A percentile compares a stretch with the other conserved stretches of the same genome.
phyloP scores from a whole-genome alignment of 2,329 filamentous ascomycete species.

The Ophiostoma quercus region DNA sequence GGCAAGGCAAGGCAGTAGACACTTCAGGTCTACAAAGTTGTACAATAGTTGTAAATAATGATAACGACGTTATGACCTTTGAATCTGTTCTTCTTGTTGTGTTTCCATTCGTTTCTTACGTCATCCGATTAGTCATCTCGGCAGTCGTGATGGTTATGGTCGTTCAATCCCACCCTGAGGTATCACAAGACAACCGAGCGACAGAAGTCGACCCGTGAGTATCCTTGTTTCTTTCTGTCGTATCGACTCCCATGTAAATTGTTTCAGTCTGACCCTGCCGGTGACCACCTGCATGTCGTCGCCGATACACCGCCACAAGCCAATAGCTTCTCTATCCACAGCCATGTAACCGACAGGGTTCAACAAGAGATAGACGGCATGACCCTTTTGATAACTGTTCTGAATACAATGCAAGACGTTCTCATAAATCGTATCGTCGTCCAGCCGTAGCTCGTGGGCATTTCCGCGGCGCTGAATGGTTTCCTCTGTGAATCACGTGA shows the following conservation, averaged over 20 bases:
- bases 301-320: conserved; percentile 11
- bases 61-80: background rate
- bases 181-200: background rate
- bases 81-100: background rate
- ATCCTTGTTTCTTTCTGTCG: background rate
- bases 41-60: background rate
- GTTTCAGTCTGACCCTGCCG: background rate
- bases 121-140: background rate
- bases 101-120: background rate
- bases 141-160: background rate
- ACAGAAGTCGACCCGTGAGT: background rate
- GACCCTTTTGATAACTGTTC: background rate
- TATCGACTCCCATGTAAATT: background rate
- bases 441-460: conserved; percentile 10
- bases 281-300: conserved; percentile 3
- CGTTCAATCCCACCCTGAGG: background rate
- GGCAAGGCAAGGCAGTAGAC: background rate
- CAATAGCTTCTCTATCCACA: background rate
- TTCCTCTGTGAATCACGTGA: background rate
- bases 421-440: background rate
- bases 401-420: background rate
- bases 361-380: background rate
- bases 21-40: too few species aligned
- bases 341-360: background rate
- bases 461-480: conserved; percentile 20